Percentiles rank a stretch among this genome's conserved stretches.
Conservation (phyloP, 345 rosid species). For the Cardiospermum halicacabum region DNA sequence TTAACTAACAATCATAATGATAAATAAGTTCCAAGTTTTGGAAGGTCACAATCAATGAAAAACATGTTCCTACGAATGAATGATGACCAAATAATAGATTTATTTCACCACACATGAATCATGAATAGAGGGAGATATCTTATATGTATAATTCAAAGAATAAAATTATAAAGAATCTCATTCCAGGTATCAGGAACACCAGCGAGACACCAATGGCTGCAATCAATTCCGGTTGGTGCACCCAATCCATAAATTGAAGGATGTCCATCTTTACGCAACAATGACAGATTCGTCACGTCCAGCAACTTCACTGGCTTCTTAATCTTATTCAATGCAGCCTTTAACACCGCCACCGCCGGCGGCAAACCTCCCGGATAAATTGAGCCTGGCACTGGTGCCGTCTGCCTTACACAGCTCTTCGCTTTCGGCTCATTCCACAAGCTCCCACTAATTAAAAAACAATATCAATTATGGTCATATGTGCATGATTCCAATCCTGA, state of each 20-base stretch:
- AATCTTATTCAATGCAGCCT: slow-evolving; percentile 41
- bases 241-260: slow-evolving; percentile 70
- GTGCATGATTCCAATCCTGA: too few species aligned
- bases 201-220: slow-evolving; percentile 93
- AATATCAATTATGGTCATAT: too few species aligned
- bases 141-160: slow-evolving; percentile 21
- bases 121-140: too few species aligned
- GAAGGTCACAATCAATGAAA: too few species aligned
- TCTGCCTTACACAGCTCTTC: slow-evolving; percentile 55
- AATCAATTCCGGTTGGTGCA: slow-evolving; percentile 46
- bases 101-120: background rate
- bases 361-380: slow-evolving; percentile 66
- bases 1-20: too few species aligned
- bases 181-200: slow-evolving; percentile 98
- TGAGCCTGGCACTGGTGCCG: slow-evolving; percentile 50
- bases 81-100: too few species aligned
- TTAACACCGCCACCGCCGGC: slow-evolving; percentile 46
- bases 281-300: slow-evolving; percentile 64
- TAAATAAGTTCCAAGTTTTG: too few species aligned
- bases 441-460: too few species aligned
- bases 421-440: slow-evolving; percentile 59
- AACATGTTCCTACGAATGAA: too few species aligned
- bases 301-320: slow-evolving; percentile 48
- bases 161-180: slow-evolving; percentile 59
- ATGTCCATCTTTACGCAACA: slow-evolving; percentile 85